Evolutionary conservation across 768 basidiomycete species (phyloP), one percentile per base, ranked within the genome.

Genomic region (Postia placenta): DNA sequence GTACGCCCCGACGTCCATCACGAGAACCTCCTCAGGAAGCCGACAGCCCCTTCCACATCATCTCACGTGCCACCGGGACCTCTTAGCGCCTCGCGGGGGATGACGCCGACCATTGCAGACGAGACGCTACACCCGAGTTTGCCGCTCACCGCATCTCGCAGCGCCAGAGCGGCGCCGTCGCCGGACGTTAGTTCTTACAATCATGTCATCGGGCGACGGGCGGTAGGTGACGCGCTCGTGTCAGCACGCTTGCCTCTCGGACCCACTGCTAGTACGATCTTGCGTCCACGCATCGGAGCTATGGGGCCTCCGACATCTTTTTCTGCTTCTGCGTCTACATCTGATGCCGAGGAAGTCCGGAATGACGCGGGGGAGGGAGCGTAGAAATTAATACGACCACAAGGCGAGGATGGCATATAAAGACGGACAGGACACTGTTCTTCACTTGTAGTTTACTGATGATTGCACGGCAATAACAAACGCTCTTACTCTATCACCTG

Each of bases 241-340:
- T 47, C 56, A 24, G 49, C 51, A 11, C 48, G 58, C 15, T 27
- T 58, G 37, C 58, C 56, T 2, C 33, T 63, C 19, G 61, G 61
- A 2, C 61, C 61, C 11, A 52, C 55, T 1, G 57, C 59, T 9
- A 60, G 55, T 48, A 58, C 49, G 6, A 53, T 49, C 15, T 24
- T 58, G 24, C 54, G 55, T 20, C 53, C 52, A 2, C 49, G 24
- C 25, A 27, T n/a, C n/a, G 33, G 41, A 19, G 14, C 49, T 4
- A 44, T 45, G 14, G 33, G 9, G 7, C 20, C 27, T 4, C 30
- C 50, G 27, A 37, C 27, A 33, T 7, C 30, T 33, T n/a, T n/a
- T n/a, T n/a, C n/a, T n/a, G n/a, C n/a, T n/a, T n/a, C n/a, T n/a
- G n/a, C n/a, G n/a, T n/a, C n/a, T n/a, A n/a, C n/a, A n/a, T n/a